phyloP scores from a whole-genome alignment of 2,329 filamentous ascomycete species.

The Monilinia polystroma region DNA sequence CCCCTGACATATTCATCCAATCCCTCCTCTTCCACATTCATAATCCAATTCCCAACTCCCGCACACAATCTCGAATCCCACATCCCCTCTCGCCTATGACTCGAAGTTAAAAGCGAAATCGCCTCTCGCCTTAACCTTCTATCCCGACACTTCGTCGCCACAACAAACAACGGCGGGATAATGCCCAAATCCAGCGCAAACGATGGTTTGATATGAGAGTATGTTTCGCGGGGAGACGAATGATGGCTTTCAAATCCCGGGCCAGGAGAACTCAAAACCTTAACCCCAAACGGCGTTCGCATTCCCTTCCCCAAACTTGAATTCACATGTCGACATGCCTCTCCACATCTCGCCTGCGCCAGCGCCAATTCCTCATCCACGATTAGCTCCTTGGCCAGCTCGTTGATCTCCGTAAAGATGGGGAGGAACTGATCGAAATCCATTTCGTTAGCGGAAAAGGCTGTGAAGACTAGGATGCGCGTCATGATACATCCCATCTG shows the following conservation, averaged over 20 bases:
- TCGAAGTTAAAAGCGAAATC: constrained; percentile 32
- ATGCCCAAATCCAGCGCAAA: constrained; percentile 39
- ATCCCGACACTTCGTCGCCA: constrained; percentile 37
- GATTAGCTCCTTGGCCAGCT: constrained; percentile 58
- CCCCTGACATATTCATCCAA: constrained; percentile 48
- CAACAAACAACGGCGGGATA: constrained; percentile 38
- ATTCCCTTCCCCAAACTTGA: background rate
- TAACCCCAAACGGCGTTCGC: constrained; percentile 16
- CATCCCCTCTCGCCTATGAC: constrained; percentile 38
- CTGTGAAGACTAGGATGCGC: constrained; percentile 57
- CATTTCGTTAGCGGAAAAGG: constrained; percentile 57
- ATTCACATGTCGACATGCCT: constrained; percentile 30
- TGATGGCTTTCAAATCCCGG: constrained; percentile 22
- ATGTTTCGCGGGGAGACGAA: constrained; percentile 13
- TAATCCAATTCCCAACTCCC: constrained; percentile 33
- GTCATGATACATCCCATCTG: constrained; percentile 63
- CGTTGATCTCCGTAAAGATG: constrained; percentile 55
- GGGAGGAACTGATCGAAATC: constrained; percentile 56
- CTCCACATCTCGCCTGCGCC: constrained; percentile 31
- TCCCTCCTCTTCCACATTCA: constrained; percentile 42
- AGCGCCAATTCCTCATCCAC: constrained; percentile 38
- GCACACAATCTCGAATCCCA: constrained; percentile 38
- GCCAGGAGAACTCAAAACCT: background rate
- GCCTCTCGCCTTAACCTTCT: constrained; percentile 34
- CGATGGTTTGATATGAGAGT: constrained; percentile 45